phyloP scores from a whole-genome alignment of 148 eudicot species.

The Dianthus caryophyllus region DNA sequence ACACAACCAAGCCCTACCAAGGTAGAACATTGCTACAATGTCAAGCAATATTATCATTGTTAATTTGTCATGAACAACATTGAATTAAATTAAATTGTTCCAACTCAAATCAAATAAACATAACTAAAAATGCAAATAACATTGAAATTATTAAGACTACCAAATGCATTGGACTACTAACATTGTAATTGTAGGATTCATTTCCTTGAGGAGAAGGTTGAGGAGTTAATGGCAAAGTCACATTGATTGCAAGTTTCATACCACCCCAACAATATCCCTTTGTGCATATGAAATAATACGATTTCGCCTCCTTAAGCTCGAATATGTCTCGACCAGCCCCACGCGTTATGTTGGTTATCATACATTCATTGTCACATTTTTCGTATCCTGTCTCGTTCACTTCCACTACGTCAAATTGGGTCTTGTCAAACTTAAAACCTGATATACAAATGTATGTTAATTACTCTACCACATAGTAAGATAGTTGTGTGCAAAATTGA shows the following conservation, averaged over 20 bases:
- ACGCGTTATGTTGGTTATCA: conserved; percentile 41
- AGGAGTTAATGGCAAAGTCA: conserved; percentile 23
- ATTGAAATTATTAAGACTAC: neutral
- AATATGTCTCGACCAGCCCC: conserved; percentile 49
- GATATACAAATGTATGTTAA: neutral
- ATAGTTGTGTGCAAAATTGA: too few species aligned
- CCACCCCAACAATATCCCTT: conserved; percentile 53
- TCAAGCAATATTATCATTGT: too few species aligned
- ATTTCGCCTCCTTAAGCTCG: conserved; percentile 33
- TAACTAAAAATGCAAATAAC: neutral
- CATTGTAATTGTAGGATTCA: neutral
- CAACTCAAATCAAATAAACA: too few species aligned
- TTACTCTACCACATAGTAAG: too few species aligned
- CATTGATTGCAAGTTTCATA: conserved; percentile 51
- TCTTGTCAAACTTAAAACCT: conserved; percentile 26
- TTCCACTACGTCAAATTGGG: conserved; percentile 33
- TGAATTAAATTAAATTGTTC: too few species aligned
- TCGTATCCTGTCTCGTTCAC: conserved; percentile 54
- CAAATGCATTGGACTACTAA: neutral
- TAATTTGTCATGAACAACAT: too few species aligned
- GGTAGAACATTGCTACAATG: too few species aligned
- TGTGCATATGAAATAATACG: conserved; percentile 56
- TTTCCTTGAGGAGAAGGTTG: conserved; percentile 29
- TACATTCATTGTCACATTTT: conserved; percentile 32
- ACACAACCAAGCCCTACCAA: too few species aligned